phyloP scores from a whole-genome alignment of 2,329 filamentous ascomycete species.

The Xylaria sp. region DNA sequence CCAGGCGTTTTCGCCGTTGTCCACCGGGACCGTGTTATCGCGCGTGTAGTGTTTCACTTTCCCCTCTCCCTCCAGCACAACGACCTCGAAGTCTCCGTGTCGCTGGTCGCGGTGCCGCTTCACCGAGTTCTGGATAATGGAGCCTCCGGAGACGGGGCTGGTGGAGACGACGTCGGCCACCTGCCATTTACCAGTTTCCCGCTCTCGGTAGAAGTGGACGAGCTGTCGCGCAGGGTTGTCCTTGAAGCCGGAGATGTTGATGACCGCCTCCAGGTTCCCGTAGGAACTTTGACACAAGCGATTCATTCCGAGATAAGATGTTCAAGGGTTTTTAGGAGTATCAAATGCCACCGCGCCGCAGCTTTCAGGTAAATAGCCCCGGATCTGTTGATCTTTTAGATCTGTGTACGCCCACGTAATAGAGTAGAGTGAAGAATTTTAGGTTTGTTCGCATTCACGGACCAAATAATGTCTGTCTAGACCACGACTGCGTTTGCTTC shows the following conservation, averaged over 20 bases:
- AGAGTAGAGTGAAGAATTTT: too few relatives aligned
- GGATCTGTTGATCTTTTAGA: too few relatives aligned
- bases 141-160: constrained; percentile 10
- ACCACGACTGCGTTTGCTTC: too few relatives aligned
- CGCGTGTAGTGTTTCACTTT: constrained; percentile 18
- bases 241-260: constrained; percentile 11
- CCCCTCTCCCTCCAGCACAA: constrained; percentile 18
- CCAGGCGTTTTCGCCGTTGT: constrained; percentile 1
- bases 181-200: constrained; percentile 8
- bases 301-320: constrained; percentile 15
- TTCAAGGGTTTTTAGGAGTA: too few relatives aligned
- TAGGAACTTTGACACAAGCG: constrained; percentile 21
- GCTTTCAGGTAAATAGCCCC: too few relatives aligned
- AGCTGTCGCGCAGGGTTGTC: constrained; percentile 4
- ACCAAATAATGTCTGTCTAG: too few relatives aligned
- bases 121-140: constrained; percentile 17
- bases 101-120: constrained; percentile 1
- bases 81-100: constrained; percentile 22
- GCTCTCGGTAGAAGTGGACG: constrained; percentile 15
- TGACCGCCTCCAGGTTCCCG: constrained; percentile 20
- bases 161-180: constrained; percentile 1
- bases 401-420: too few relatives aligned
- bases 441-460: too few relatives aligned
- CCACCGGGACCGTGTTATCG: constrained; percentile 1
- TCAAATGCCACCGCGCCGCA: too few relatives aligned